phyloP scores from a whole-genome alignment of 2,329 filamentous ascomycete species.

The Fusarium begoniae region DNA sequence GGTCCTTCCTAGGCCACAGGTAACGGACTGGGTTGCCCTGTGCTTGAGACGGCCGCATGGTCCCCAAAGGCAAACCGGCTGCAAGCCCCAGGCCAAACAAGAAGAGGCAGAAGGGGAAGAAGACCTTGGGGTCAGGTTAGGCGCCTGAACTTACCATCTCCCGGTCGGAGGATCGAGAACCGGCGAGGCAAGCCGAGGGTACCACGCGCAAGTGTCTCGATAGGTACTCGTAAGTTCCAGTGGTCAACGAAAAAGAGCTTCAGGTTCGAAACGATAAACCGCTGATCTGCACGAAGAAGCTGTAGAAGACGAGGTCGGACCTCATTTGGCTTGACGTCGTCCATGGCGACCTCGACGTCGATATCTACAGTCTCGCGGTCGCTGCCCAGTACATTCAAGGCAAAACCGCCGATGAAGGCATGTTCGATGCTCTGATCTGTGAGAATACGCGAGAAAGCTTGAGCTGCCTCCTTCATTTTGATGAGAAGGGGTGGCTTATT shows the following conservation, averaged over 20 bases:
- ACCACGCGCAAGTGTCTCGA: rapidly evolving
- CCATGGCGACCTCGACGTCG: not conserved
- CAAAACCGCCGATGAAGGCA: not conserved
- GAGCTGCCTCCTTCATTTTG: not conserved
- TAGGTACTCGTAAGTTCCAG: not conserved
- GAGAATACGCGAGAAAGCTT: not conserved
- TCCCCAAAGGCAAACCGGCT: too few species aligned
- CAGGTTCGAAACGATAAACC: not conserved
- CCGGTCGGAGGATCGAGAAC: rapidly evolving
- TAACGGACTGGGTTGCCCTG: not conserved
- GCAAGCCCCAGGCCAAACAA: too few species aligned
- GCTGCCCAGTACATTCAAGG: not conserved
- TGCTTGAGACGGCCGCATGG: not conserved
- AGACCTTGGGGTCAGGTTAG: too few species aligned
- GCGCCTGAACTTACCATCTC: not conserved
- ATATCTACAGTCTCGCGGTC: not conserved
- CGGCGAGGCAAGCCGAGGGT: not conserved
- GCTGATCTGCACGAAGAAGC: not conserved
- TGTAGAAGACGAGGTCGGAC: not conserved
- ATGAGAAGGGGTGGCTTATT: rapidly evolving
- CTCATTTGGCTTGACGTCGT: not conserved
- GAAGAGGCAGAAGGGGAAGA: too few species aligned
- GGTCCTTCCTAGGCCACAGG: not conserved
- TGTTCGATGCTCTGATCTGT: rapidly evolving
- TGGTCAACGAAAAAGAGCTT: not conserved